Evolutionary conservation across 2,329 filamentous ascomycete genomes (phyloP).

Genomic region (Ophiostoma ips): DNA sequence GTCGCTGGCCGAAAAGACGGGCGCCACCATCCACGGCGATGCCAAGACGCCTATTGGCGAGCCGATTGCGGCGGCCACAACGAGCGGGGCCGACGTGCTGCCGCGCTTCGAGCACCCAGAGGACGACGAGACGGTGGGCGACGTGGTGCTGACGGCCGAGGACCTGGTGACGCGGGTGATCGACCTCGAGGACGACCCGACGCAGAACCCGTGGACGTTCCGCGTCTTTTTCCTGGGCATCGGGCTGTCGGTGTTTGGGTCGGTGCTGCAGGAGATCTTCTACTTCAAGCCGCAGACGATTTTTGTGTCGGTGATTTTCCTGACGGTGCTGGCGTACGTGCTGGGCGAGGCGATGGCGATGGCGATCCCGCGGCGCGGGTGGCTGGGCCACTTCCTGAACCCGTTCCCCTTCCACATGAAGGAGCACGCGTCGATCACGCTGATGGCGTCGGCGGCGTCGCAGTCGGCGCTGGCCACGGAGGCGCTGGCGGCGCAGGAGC

Average conservation of each 20-base stretch:
- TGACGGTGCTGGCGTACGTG: constrained; percentile 30
- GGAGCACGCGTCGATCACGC: constrained; percentile 14
- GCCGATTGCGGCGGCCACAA: not conserved
- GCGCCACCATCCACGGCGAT: not conserved
- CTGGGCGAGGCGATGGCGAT: constrained; percentile 23
- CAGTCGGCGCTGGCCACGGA: constrained; percentile 20
- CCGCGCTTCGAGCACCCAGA: not conserved
- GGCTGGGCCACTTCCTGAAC: constrained; percentile 20
- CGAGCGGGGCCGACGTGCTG: constrained; percentile 1
- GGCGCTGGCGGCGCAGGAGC: constrained; percentile 29
- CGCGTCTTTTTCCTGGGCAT: constrained; percentile 10
- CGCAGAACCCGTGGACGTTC: constrained; percentile 14
- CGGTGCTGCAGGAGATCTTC: constrained; percentile 29
- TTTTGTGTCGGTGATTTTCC: constrained; percentile 28
- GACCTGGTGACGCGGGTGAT: constrained; percentile 12
- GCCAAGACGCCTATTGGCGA: constrained; percentile 5
- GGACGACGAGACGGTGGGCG: not conserved
- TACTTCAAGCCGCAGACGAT: constrained; percentile 34
- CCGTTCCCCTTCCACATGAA: constrained; percentile 17
- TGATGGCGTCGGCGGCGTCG: constrained; percentile 14
- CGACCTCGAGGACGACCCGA: constrained; percentile 15
- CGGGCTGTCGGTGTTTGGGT: constrained; percentile 22
- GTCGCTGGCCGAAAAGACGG: not conserved
- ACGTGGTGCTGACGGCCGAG: constrained; percentile 6
- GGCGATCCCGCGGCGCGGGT: constrained; percentile 15